Base-by-base conservation (phyloP, 1,139 yeast species). In the Eremothecium gossypii region DNA sequence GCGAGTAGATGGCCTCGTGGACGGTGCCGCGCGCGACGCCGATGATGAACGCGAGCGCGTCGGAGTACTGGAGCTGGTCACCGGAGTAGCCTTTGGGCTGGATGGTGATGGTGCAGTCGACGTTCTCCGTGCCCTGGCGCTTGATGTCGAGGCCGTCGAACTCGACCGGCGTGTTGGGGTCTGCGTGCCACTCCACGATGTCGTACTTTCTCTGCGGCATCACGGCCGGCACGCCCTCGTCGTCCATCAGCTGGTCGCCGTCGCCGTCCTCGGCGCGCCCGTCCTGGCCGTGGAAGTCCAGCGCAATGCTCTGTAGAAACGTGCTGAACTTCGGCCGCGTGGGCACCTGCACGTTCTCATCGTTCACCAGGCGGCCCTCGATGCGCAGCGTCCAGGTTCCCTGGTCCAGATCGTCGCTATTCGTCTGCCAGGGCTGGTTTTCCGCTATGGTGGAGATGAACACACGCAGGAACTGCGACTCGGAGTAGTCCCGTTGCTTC, bases 141-240 rank as follows among this genome's bases (percentile, higher is more conserved):
- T 83, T 83, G 42, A 91, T 75, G 58, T 89, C 96, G 48, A 91
- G 66, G 1, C 95, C 97, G 61, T 93, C 97, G 58, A 91, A 87
- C 44, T 76, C 81, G 0, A 70, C 71, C 4, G 67, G 65, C 30
- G 65, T 61, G 36, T 66, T 66, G 33, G 74, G 72, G 49, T 67
- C 71, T 36, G 76, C 81, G 55, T 78, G 85, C 87, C 87, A 81
- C 57, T 81, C 87, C 28, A 81, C 73, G 10, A 79, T 61, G 35
- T 57, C 60, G n/a, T 38, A 34, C 32, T 45, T 43, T 30, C 39
- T 38, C 29, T 46, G 46, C 7, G 41, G 36, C 30, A 41, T 41
- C 23, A 43, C 39, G 8, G 42, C 38, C 23, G 39, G 23, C 27
- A 40, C 36, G 10, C 45, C 30, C 13, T 26, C 54, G 45, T 64